Base-by-base conservation (phyloP, 2,329 filamentous ascomycete species). In the Scortechinia acanthostroma region DNA sequence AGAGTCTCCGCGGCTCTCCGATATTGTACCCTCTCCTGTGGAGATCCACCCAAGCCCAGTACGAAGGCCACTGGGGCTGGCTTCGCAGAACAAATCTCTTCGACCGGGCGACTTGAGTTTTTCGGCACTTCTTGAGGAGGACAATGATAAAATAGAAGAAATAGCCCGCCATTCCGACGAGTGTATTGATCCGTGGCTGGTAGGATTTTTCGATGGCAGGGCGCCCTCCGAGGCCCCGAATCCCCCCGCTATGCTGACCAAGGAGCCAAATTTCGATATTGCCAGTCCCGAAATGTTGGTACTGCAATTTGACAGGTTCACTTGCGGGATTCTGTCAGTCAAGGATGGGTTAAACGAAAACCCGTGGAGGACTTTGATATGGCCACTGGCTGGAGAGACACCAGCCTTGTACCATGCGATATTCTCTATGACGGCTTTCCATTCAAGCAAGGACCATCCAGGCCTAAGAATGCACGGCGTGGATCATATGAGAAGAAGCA, bases 301-400 rank as follows among this genome's bases (percentile, higher is more conserved):
- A 43, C 58, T 77, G 43, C 73, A 79, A 21, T 87, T 83, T 53
- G 77, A 85, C 53, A 73, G 70, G 50, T 66, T 81, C 46, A 87
- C 83, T 0, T 87, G 83, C 55, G 81, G 81, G 2, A 83, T 88
- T 43, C 65, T 87, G 17, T 87, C 83, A 1, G 71, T 87, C 44
- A 86, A 86, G 55, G 81, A 87, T 57, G 83, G 82, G 0, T 70
- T 73, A 4, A 76, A 70, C 2, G 83, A 87, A 52, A 88, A 87
- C 54, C 83, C 83, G 2, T 88, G 83, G 83, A 72, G 81, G 21
- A 86, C 75, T 4, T 65, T 84, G 42, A 68, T 88, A n/a, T 85
- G 81, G 80, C 83, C 83, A 1, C 61, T 88, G 42, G 78, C 81
- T 2, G 71, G 70, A 51, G 70, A 80, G 42, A 83, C 75, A 3